Evolutionary conservation across 176 grass and related monocot genomes (phyloP).

Genomic region (Oryza australiensis): DNA sequence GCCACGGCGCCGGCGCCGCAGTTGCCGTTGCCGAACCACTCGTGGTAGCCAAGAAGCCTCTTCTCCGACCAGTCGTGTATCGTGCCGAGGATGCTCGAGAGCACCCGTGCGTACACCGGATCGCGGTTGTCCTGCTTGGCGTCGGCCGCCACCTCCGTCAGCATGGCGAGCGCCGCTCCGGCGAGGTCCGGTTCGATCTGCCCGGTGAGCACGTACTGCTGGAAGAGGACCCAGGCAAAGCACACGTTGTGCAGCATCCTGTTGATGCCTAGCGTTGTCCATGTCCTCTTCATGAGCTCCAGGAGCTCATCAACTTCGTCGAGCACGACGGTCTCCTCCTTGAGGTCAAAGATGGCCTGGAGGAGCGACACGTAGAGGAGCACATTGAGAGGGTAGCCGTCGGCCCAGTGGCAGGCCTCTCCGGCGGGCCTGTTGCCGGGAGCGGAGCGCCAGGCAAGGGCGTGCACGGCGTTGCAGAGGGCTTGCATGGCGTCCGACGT

Average conservation of each 20-base stretch:
- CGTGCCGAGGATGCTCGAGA: slow-evolving; percentile 43
- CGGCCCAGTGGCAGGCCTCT: slow-evolving; percentile 78
- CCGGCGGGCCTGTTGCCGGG: neutral
- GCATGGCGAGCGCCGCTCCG: slow-evolving; percentile 52
- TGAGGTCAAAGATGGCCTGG: slow-evolving; percentile 63
- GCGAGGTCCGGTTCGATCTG: slow-evolving; percentile 71
- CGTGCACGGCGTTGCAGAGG: slow-evolving; percentile 60
- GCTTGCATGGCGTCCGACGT: slow-evolving; percentile 64
- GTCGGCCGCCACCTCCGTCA: slow-evolving; percentile 65
- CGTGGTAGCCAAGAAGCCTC: slow-evolving; percentile 73
- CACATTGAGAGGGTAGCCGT: slow-evolving; percentile 79
- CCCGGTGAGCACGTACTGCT: slow-evolving; percentile 74
- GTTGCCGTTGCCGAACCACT: slow-evolving; percentile 53
- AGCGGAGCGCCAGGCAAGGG: slow-evolving; percentile 54
- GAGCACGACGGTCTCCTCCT: slow-evolving; percentile 74
- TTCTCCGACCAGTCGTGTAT: slow-evolving; percentile 89
- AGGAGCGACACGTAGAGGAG: slow-evolving; percentile 83
- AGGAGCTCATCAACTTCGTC: slow-evolving; percentile 92
- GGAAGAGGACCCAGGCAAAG: slow-evolving; percentile 83
- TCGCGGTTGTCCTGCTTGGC: slow-evolving; percentile 52
- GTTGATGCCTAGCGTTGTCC: slow-evolving; percentile 64
- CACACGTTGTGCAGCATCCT: slow-evolving; percentile 70
- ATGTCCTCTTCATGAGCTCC: slow-evolving; percentile 86
- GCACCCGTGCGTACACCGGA: slow-evolving; percentile 47
- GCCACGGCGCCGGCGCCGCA: neutral